These are phyloP conservation scores for Hansfordia pulvinata DNA, from an alignment of 2,329 filamentous ascomycete genomes.

Conservation along the genomic window DNA sequence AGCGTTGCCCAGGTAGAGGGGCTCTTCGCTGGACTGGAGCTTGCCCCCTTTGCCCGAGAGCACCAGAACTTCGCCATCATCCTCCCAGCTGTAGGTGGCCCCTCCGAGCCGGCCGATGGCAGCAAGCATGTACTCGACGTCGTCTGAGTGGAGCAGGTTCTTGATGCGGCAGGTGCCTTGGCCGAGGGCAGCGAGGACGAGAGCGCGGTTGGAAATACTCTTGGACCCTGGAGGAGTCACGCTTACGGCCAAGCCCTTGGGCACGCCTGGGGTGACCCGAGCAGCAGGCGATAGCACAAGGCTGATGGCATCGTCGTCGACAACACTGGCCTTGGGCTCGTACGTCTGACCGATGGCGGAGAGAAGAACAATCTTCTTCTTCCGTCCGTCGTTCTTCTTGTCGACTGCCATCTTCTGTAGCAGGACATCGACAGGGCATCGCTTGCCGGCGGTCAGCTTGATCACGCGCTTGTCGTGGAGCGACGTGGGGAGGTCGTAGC, in stretches of 20 bases:
- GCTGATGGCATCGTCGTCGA: constrained; percentile 74
- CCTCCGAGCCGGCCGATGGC: constrained; percentile 77
- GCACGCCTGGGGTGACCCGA: constrained; percentile 59
- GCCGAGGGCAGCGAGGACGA: constrained; percentile 86
- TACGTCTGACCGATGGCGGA: constrained; percentile 80
- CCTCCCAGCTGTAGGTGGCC: constrained; percentile 85
- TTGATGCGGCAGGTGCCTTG: constrained; percentile 75
- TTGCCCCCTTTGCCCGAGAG: constrained; percentile 85
- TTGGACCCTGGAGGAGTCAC: constrained; percentile 92
- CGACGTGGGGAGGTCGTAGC: constrained; percentile 80
- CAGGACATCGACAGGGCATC: constrained; percentile 74
- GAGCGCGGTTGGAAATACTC: constrained; percentile 89
- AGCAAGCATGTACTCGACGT: constrained; percentile 93
- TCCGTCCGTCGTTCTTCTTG: constrained; percentile 93
- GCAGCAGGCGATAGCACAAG: constrained; percentile 72
- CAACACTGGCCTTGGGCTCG: constrained; percentile 77
- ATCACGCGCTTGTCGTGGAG: constrained; percentile 72
- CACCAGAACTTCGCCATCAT: constrained; percentile 80
- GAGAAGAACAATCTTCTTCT: constrained; percentile 91
- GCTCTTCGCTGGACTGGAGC: constrained; percentile 59
- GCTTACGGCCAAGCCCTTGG: constrained; percentile 49
- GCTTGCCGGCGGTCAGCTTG: constrained; percentile 72
- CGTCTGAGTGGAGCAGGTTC: constrained; percentile 90
- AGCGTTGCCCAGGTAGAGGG: constrained; percentile 89
- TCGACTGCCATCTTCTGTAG: constrained; percentile 93